These are phyloP conservation scores for Atractiella rhizophila DNA, from an alignment of 768 basidiomycete genomes.

Conservation along the genomic window DNA sequence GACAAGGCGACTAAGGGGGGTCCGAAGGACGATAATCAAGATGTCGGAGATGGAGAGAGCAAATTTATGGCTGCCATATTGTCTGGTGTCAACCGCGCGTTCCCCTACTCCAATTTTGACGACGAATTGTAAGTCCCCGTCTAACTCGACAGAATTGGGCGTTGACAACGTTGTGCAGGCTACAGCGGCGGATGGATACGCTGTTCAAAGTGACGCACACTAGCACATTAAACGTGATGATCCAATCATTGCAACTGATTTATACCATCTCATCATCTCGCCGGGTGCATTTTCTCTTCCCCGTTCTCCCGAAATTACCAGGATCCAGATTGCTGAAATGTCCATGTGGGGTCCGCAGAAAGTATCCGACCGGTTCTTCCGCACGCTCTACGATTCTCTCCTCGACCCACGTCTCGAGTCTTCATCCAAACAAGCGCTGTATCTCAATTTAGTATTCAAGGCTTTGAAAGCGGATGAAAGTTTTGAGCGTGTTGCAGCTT, in stretches of 20 bases:
- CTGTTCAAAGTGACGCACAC: constrained; percentile 85
- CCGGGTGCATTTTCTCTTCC: constrained; percentile 13
- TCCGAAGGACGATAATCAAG: constrained; percentile 20
- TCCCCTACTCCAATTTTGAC: constrained; percentile 71
- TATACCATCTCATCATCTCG: constrained; percentile 49
- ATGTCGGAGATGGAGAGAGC: constrained; percentile 53
- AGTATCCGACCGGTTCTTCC: constrained; percentile 29
- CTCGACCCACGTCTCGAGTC: constrained; percentile 52
- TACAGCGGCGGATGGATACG: constrained; percentile 58
- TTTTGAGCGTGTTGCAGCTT: constrained; percentile 41
- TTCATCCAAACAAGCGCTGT: constrained; percentile 88
- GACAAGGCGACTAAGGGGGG: constrained; percentile 19
- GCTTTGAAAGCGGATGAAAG: constrained; percentile 46
- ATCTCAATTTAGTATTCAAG: constrained; percentile 78
- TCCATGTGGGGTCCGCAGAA: constrained; percentile 15
- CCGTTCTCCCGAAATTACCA: no score
- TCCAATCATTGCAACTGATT: constrained; percentile 71
- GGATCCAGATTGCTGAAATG: no score
- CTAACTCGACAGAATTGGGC: not conserved
- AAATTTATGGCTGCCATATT: constrained; percentile 68
- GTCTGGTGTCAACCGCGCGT: constrained; percentile 78
- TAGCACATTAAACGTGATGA: constrained; percentile 86
- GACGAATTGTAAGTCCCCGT: constrained; percentile 33
- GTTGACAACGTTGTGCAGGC: constrained; percentile 1
- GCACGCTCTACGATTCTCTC: constrained; percentile 69